Conservation (phyloP, 805 yeast species). For the Starmera dryadoides region DNA sequence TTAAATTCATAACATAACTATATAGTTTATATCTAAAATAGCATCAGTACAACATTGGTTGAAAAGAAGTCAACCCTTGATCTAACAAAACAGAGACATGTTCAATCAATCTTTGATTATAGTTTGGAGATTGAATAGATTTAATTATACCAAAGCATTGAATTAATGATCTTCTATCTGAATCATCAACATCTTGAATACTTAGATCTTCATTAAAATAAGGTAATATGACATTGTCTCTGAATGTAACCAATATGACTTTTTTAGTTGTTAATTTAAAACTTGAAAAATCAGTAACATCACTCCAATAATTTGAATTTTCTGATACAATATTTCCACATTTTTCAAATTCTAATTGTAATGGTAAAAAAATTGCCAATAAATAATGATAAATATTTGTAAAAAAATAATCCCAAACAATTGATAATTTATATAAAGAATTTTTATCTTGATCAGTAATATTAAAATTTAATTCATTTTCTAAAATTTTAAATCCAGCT, state of each 20-base stretch:
- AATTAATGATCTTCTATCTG: slow-evolving; percentile 33
- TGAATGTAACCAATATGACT: slow-evolving; percentile 35
- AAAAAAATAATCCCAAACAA: slow-evolving; percentile 53
- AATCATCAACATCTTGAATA: slow-evolving; percentile 22
- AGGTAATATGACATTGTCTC: slow-evolving; percentile 48
- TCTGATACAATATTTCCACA: slow-evolving; percentile 19
- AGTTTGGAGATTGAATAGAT: slow-evolving; percentile 45
- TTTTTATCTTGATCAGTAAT: slow-evolving; percentile 20
- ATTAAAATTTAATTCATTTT: slow-evolving; percentile 27
- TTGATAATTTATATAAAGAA: slow-evolving; percentile 26
- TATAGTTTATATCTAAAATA: too few species aligned
- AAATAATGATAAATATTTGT: slow-evolving; percentile 49
- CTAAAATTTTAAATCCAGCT: slow-evolving; percentile 34
- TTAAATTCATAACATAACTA: too few species aligned
- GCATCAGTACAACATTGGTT: too few species aligned
- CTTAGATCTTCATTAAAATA: slow-evolving; percentile 35
- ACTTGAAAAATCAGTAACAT: slow-evolving; percentile 14
- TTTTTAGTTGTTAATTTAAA: slow-evolving; percentile 24
- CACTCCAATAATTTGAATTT: slow-evolving; percentile 21
- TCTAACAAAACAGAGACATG: slow-evolving; percentile 20
- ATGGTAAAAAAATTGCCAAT: slow-evolving; percentile 54
- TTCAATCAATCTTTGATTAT: slow-evolving; percentile 53
- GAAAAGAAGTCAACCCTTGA: slow-evolving; percentile 3
- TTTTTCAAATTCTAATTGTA: slow-evolving; percentile 38
- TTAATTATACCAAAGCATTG: slow-evolving; percentile 59